Percentiles rank a stretch among this genome's conserved stretches.
Conservation (phyloP, 2,329 filamentous ascomycete genomes). For the Talaromyces sp. region DNA sequence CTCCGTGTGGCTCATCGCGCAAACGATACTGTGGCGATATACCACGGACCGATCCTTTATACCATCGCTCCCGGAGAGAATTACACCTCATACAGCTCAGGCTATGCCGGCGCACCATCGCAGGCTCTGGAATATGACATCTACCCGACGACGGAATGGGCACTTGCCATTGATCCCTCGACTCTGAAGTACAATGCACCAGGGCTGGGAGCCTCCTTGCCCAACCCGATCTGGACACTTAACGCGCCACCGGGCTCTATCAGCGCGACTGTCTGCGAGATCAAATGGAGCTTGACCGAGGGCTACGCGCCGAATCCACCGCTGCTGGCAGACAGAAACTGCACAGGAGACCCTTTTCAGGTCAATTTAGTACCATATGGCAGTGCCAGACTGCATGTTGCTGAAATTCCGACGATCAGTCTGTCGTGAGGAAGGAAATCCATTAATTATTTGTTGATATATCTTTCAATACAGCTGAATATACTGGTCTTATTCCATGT, state of each 20-base stretch:
- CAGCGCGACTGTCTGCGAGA: conserved; percentile 38
- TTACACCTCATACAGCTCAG: conserved; percentile 25
- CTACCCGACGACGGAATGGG: conserved; percentile 29
- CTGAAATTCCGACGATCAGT: conserved; percentile 36
- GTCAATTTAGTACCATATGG: conserved; percentile 47
- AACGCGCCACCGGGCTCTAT: conserved; percentile 36
- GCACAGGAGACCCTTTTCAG: conserved; percentile 34
- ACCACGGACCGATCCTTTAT: conserved; percentile 46
- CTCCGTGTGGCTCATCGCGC: conserved; percentile 37
- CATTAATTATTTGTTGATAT: background rate
- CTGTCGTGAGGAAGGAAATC: conserved; percentile 2
- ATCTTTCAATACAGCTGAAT: background rate
- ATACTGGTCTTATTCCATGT: background rate
- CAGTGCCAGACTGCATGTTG: conserved; percentile 47
- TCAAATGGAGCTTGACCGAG: conserved; percentile 35
- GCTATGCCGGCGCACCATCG: conserved; percentile 28
- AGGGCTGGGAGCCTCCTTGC: conserved; percentile 18
- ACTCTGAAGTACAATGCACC: conserved; percentile 32
- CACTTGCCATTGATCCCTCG: conserved; percentile 32
- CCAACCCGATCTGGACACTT: conserved; percentile 30
- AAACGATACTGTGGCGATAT: conserved; percentile 44
- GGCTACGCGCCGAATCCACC: conserved; percentile 37
- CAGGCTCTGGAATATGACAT: conserved; percentile 37
- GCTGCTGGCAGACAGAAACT: conserved; percentile 30
- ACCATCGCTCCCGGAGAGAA: conserved; percentile 38